These are phyloP conservation scores for Chrysophaeum taylorii DNA, from an alignment of 352 stramenopile species.

Conservation along the genomic window DNA sequence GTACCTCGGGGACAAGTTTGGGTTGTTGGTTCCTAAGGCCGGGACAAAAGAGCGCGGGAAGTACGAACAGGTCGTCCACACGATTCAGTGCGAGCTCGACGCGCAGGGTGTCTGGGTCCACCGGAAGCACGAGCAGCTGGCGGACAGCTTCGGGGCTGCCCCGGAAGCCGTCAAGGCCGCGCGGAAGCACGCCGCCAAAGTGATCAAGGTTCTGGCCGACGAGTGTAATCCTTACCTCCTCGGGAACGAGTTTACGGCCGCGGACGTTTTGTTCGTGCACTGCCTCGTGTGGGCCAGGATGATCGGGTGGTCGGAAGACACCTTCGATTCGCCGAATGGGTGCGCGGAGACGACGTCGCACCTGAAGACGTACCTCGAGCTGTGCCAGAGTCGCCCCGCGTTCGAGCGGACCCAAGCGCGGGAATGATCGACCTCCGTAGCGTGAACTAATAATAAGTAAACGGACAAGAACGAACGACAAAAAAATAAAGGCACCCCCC, in stretches of 20 bases:
- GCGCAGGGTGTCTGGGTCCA: slow-evolving; percentile 47
- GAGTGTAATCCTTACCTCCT: slow-evolving; percentile 35
- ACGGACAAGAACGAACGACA: no score
- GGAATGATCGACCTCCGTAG: no score
- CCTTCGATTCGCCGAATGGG: no score
- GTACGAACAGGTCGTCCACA: slow-evolving; percentile 36
- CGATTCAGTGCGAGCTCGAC: slow-evolving; percentile 43
- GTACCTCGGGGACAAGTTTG: slow-evolving; percentile 39
- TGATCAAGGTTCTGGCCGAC: slow-evolving; percentile 25
- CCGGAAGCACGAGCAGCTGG: slow-evolving; percentile 40
- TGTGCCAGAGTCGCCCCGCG: no score
- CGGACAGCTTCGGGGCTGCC: slow-evolving; percentile 34
- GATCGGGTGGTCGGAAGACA: slow-evolving; percentile 38
- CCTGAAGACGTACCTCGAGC: no score
- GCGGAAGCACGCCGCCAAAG: slow-evolving; percentile 39
- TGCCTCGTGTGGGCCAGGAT: slow-evolving; percentile 40
- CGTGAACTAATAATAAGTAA: no score
- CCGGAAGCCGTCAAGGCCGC: slow-evolving; percentile 36
- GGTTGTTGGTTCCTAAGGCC: slow-evolving; percentile 33
- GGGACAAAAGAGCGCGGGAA: slow-evolving; percentile 32
- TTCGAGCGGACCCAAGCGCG: no score
- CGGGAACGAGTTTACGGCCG: slow-evolving; percentile 37
- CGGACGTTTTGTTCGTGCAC: slow-evolving; percentile 45
- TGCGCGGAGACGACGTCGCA: no score
- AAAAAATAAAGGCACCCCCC: no score